Evolutionary conservation across 371 early-diverging fungal species (phyloP).

Genomic region (Gilbertella persicaria): DNA sequence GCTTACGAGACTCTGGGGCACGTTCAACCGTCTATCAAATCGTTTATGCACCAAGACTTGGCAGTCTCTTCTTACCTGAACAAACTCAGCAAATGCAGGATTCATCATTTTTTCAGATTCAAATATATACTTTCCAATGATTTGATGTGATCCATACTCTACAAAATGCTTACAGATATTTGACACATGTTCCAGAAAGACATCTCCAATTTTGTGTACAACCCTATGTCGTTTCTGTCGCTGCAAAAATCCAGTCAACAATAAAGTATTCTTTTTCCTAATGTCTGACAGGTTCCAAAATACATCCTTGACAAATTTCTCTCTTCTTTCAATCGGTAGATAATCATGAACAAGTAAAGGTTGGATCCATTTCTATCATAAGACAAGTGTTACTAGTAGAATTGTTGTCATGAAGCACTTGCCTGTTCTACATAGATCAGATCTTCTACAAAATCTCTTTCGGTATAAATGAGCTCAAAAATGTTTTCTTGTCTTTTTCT

Average conservation of each 20-base stretch:
- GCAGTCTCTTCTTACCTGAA: slow-evolving; percentile 50
- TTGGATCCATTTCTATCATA: slow-evolving; percentile 64
- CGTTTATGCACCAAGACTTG: not conserved
- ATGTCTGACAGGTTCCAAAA: slow-evolving; percentile 87
- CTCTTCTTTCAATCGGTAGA: slow-evolving; percentile 36
- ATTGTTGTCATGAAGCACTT: slow-evolving; percentile 55
- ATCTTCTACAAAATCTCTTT: slow-evolving; percentile 89
- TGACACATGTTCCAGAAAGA: slow-evolving; percentile 70
- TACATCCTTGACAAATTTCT: slow-evolving; percentile 70
- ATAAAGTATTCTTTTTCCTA: slow-evolving; percentile 63
- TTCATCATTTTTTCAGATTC: slow-evolving; percentile 78
- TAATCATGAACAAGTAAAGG: slow-evolving; percentile 59
- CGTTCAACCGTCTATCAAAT: slow-evolving; percentile 45
- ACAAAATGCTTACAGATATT: slow-evolving; percentile 77
- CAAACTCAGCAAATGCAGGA: slow-evolving; percentile 67
- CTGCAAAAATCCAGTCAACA: slow-evolving; percentile 64
- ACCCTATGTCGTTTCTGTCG: slow-evolving; percentile 73
- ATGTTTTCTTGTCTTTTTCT: slow-evolving; percentile 87
- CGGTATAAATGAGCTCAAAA: slow-evolving; percentile 86
- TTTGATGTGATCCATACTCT: slow-evolving; percentile 87
- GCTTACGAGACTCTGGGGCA: slow-evolving; percentile 75
- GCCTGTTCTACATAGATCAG: slow-evolving; percentile 55
- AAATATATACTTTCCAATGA: slow-evolving; percentile 77
- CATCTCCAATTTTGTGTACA: slow-evolving; percentile 84
- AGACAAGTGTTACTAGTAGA: slow-evolving; percentile 55